These are phyloP conservation scores for Monascus ruber DNA, from an alignment of 2,329 filamentous ascomycete species.

Conservation along the genomic window DNA sequence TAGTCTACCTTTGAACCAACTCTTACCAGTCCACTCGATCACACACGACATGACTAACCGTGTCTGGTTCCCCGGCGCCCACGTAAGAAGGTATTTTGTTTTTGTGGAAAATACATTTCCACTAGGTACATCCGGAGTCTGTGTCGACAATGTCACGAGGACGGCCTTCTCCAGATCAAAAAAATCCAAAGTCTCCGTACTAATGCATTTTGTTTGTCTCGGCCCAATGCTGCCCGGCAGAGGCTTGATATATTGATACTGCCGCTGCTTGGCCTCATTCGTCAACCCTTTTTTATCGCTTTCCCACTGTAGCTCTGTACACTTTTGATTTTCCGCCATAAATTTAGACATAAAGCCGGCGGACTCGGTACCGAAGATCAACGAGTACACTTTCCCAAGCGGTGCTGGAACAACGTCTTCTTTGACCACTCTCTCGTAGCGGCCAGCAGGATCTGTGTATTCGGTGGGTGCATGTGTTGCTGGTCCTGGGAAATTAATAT, in stretches of 20 bases:
- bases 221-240: slow-evolving; percentile 75
- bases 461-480: slow-evolving; percentile 70
- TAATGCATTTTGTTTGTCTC: slow-evolving; percentile 88
- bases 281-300: slow-evolving; percentile 67
- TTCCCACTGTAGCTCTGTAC: slow-evolving; percentile 72
- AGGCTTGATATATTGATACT: slow-evolving; percentile 85
- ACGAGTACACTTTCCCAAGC: slow-evolving; percentile 77
- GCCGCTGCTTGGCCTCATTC: slow-evolving; percentile 61
- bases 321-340: slow-evolving; percentile 78
- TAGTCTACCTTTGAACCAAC: slow-evolving; percentile 80
- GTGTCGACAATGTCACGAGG: slow-evolving; percentile 68
- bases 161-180: slow-evolving; percentile 81
- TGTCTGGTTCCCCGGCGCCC: slow-evolving; percentile 79
- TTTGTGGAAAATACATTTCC: slow-evolving; percentile 86
- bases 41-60: slow-evolving; percentile 77
- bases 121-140: slow-evolving; percentile 89
- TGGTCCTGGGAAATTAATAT: slow-evolving; percentile 70
- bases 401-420: slow-evolving; percentile 82
- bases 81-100: slow-evolving; percentile 88
- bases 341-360: slow-evolving; percentile 76
- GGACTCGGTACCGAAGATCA: slow-evolving; percentile 76
- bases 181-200: slow-evolving; percentile 69
- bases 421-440: slow-evolving; percentile 75
- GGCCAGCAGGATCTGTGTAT: slow-evolving; percentile 64
- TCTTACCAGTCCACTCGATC: slow-evolving; percentile 95